Evolutionary conservation across 371 early-diverging fungal species (phyloP).

Genomic region (Rhizopus microsporus): DNA sequence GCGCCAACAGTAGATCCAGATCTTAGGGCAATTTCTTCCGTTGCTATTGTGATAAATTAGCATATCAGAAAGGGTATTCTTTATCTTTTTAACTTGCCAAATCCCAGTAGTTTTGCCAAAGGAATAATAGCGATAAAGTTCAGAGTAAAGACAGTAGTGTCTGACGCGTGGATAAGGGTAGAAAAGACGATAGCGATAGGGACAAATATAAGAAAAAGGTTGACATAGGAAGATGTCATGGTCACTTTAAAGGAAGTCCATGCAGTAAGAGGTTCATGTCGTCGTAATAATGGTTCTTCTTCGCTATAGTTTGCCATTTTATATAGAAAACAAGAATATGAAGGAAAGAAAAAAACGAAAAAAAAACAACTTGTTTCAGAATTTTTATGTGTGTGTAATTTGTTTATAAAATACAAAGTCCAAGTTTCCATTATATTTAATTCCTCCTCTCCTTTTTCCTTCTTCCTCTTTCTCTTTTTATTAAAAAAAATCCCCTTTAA

Average conservation of each 20-base stretch:
- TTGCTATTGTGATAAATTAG: constrained; percentile 25
- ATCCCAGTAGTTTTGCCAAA: constrained; percentile 67
- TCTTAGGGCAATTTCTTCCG: constrained; percentile 50
- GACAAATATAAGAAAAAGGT: constrained; percentile 69
- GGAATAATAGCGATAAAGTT: constrained; percentile 94
- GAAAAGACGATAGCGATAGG: constrained; percentile 80
- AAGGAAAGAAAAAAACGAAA: no score
- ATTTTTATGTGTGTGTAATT: no score
- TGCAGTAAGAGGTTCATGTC: constrained; percentile 14
- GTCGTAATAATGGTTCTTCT: constrained; percentile 27
- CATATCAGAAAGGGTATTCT: not conserved
- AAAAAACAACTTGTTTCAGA: no score
- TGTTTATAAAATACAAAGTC: no score
- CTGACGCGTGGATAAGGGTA: constrained; percentile 55
- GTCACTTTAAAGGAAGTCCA: constrained; percentile 37
- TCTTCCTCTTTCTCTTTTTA: no score
- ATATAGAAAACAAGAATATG: constrained; percentile 1
- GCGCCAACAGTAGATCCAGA: constrained; percentile 39
- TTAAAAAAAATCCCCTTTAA: not conserved
- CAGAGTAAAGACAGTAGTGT: constrained; percentile 68
- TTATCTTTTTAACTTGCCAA: constrained; percentile 25
- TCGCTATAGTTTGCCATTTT: constrained; percentile 20
- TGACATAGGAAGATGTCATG: constrained; percentile 55
- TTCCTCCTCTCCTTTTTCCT: no score
- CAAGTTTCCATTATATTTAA: no score